Base-by-base conservation (phyloP, 345 rosid species). In the Sonneratia caseolaris region DNA sequence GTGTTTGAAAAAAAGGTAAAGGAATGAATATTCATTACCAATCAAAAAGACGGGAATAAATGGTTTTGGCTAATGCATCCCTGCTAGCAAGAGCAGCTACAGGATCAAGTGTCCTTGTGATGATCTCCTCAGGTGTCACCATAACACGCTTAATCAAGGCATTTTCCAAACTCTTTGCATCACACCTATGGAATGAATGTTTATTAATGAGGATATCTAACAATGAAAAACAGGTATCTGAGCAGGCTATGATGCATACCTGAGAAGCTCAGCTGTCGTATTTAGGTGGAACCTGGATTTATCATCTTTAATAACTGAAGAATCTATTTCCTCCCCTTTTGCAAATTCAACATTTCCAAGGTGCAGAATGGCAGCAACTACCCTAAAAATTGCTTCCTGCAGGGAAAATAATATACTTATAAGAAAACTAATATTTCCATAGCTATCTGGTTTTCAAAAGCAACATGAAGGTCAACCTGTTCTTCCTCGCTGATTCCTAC, bases 121-220 rank as follows among this genome's bases (percentile, higher is more conserved):
- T 95, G 79, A 95, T 77, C 88, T 95, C 99, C 81, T 95, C 99
- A 69, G 99, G 99, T 70, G 99, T 95, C 81, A 95, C 98, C 98
- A 95, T 95, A 37, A 92, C 99, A 84, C 99, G 99, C 85, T 92
- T 85, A 76, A 95, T 90, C 81, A 95, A 69, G 55, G 99, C 98
- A 84, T 86, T 89, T 86, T 95, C 99, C 86, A 95, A 81, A 82
- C 86, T 89, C 84, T 84, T 86, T 75, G 88, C 88, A 85, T 95
- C 82, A 68, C 99, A 95, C 79, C 99, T 95, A 71, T 73, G 48
- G 56, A 57, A 75, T 57, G 73, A 27, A 69, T 42, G 45, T 5
- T 42, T 53, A 59, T 62, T 68, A 72, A 67, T 72, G 38, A 70
- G 68, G 38, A 68, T 70, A 64, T 37, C 22, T 64, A 62, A 73